Evolutionary conservation across 148 eudicot species (phyloP).

Genomic region (Salicornia ramosissima): DNA sequence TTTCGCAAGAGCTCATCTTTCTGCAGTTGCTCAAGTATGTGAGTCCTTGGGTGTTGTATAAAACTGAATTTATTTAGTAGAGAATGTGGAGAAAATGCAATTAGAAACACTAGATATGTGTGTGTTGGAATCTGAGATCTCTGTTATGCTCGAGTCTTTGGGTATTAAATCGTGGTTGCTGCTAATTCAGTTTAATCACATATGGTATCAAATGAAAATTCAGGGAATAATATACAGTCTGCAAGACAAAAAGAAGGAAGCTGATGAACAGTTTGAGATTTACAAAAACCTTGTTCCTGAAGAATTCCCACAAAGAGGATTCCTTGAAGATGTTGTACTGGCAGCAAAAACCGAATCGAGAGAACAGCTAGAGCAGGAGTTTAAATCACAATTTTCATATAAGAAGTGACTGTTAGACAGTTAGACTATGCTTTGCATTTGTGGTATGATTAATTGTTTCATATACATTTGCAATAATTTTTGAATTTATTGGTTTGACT

Average conservation of each 20-base stretch:
- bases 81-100: not conserved
- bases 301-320: constrained; percentile 91
- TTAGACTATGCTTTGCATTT: not conserved
- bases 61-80: not conserved
- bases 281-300: constrained; percentile 82
- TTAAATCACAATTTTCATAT: constrained; percentile 39
- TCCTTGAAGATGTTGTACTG: constrained; percentile 82
- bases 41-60: not conserved
- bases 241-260: constrained; percentile 75
- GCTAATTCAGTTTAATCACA: not conserved
- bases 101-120: not conserved
- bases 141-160: not conserved
- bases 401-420: constrained; percentile 26
- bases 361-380: constrained; percentile 57
- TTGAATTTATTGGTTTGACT: too few relatives aligned
- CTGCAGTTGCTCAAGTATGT: not conserved
- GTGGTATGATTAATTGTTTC: constrained; percentile 12
- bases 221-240: constrained; percentile 92
- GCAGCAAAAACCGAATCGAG: constrained; percentile 68
- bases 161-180: not conserved
- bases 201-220: constrained; percentile 1
- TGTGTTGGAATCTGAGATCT: constrained; percentile 1
- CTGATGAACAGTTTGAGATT: constrained; percentile 68
- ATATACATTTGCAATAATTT: not conserved
- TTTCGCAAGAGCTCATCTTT: not conserved